phyloP scores from a whole-genome alignment of 208 protist genomes.

The Trichomonas vaginalis region DNA sequence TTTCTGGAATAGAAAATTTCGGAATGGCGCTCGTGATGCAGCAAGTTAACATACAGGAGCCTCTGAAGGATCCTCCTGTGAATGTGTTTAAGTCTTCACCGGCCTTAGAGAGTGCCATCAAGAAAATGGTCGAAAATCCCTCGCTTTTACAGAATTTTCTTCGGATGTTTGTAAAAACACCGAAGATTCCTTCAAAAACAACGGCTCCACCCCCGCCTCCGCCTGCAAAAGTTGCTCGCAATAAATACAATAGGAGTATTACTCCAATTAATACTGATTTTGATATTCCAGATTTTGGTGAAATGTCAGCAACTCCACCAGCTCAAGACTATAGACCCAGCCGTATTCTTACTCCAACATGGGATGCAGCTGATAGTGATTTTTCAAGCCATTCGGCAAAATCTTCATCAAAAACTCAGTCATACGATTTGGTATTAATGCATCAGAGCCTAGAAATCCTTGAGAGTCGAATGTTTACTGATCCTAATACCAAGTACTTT shows the following conservation, averaged over 20 bases:
- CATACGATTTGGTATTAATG: neutral
- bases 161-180: neutral
- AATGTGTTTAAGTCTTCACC: neutral
- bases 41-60: neutral
- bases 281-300: neutral
- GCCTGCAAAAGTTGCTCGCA: neutral
- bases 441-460: neutral
- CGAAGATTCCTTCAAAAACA: neutral
- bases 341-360: neutral
- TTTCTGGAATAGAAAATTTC: neutral
- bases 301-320: neutral
- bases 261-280: neutral
- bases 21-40: neutral
- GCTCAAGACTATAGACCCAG: neutral
- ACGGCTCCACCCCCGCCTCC: neutral
- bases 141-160: neutral
- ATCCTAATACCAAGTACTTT: neutral
- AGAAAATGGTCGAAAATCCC: neutral
- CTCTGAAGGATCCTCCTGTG: neutral
- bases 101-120: neutral
- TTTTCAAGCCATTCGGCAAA: neutral
- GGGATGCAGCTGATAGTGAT: neutral
- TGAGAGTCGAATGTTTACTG: neutral
- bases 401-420: neutral
- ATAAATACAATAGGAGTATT: neutral